A percentile compares a stretch with the other conserved stretches of the same genome.
phyloP scores from a whole-genome alignment of 495 filamentous ascomycete genomes.

The Aspergillus diversus region DNA sequence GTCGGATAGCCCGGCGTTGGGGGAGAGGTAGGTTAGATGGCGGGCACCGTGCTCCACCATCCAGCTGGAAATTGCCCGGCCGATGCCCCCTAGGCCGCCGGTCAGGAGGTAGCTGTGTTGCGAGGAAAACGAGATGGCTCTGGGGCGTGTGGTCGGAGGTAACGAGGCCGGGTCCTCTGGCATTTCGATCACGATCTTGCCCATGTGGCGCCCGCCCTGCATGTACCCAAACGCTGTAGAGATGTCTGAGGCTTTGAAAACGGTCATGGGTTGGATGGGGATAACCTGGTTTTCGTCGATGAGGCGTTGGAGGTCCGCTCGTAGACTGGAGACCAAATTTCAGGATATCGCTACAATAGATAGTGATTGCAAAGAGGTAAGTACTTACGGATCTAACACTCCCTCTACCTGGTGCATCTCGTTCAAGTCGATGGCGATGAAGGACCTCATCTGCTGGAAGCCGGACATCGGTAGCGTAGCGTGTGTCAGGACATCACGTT shows the following conservation, averaged over 20 bases:
- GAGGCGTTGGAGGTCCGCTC: no score
- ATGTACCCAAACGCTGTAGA: slow-evolving; percentile 52
- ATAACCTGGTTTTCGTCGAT: not conserved
- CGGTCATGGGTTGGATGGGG: slow-evolving; percentile 30
- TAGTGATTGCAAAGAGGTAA: no score
- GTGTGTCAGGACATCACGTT: slow-evolving; percentile 27
- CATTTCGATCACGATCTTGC: slow-evolving; percentile 35
- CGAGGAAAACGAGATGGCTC: no score
- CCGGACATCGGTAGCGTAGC: slow-evolving; percentile 33
- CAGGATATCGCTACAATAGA: no score
- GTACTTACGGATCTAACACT: no score
- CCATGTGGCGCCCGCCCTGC: slow-evolving; percentile 45
- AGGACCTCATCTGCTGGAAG: slow-evolving; percentile 42
- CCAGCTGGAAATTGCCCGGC: slow-evolving; percentile 57
- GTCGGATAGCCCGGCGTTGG: slow-evolving; percentile 2
- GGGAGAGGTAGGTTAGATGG: slow-evolving; percentile 52
- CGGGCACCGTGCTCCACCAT: slow-evolving; percentile 60
- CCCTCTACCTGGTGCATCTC: no score
- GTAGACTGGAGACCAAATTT: not conserved
- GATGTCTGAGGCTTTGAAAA: slow-evolving; percentile 44
- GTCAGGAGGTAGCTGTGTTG: slow-evolving; percentile 54
- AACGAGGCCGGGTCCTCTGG: slow-evolving; percentile 10
- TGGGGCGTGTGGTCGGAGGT: slow-evolving; percentile 24
- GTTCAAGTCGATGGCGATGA: slow-evolving; percentile 32
- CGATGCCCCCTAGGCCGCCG: slow-evolving; percentile 60